Percentiles rank a stretch among this genome's conserved stretches.
Evolutionary conservation across 2,329 filamentous ascomycete species (phyloP).

Genomic region (Aspergillus intermedius): DNA sequence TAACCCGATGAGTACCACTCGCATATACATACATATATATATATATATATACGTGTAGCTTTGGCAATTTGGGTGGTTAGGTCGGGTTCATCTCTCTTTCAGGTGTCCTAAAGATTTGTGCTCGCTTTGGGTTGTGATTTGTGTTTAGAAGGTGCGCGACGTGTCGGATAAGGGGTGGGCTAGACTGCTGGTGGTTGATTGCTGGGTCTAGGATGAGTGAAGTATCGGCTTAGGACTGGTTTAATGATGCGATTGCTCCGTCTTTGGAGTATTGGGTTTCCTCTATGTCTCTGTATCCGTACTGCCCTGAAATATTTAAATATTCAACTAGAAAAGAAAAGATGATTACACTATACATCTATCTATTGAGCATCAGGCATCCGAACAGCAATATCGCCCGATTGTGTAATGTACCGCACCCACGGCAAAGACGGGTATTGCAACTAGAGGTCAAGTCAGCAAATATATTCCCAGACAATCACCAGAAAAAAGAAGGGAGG

Average conservation of each 20-base stretch:
- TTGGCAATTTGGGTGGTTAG: conserved; percentile 44
- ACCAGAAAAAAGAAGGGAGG: background rate
- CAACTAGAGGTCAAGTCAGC: conserved; percentile 49
- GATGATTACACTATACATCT: conserved; percentile 2
- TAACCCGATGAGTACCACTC: too few relatives aligned
- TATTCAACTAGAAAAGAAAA: background rate
- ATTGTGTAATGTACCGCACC: conserved; percentile 98
- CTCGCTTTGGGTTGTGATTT: background rate
- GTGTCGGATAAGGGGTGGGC: conserved; percentile 7
- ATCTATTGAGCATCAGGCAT: conserved; percentile 78
- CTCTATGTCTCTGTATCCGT: conserved; percentile 17
- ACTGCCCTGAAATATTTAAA: background rate
- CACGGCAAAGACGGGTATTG: conserved; percentile 97
- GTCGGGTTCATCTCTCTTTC: conserved; percentile 8
- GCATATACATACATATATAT: too few relatives aligned
- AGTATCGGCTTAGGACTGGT: conserved; percentile 17
- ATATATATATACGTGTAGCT: conserved; percentile 15
- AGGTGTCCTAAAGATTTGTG: background rate
- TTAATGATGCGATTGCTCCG: conserved; percentile 24
- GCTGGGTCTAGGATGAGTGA: conserved; percentile 1
- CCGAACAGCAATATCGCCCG: conserved; percentile 89
- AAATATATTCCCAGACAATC: too few relatives aligned
- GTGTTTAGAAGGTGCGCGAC: background rate
- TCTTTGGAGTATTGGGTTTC: conserved; percentile 35
- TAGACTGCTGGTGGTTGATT: conserved; percentile 8